Evolutionary conservation across 208 protist species (phyloP).

Genomic region (Leptomonas pyrrhocoris): DNA sequence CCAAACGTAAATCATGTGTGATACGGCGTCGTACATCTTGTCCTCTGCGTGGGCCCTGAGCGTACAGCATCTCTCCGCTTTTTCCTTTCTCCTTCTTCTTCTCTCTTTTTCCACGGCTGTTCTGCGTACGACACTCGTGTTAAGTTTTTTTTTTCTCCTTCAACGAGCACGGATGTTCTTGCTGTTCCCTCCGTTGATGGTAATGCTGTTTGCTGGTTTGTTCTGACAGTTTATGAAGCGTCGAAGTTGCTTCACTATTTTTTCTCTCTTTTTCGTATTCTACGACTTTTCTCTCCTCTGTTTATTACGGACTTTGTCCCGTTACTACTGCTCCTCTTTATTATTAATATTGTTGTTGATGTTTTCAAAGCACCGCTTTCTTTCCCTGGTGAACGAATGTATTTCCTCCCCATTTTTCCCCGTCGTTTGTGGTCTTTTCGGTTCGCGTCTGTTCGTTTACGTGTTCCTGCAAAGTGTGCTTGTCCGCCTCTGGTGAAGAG

Average conservation of each 20-base stretch:
- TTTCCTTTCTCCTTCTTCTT: background rate
- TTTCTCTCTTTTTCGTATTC: slow-evolving; percentile 1
- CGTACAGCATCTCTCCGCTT: background rate
- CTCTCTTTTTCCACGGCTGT: background rate
- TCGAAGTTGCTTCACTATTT: background rate
- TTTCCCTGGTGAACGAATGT: slow-evolving; percentile 1
- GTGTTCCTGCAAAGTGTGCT: no score
- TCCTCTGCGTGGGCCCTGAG: no score
- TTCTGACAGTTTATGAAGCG: no score
- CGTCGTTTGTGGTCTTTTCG: background rate
- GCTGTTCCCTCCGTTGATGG: background rate
- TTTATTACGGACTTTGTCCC: background rate
- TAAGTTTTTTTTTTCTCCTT: background rate
- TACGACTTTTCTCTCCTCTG: background rate
- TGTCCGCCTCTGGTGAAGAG: no score
- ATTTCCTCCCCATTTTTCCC: slow-evolving; percentile 10
- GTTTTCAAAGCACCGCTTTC: background rate
- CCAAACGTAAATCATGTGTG: no score
- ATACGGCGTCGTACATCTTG: no score
- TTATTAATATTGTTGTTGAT: slow-evolving; percentile 2
- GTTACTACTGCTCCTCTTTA: background rate
- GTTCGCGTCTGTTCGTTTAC: background rate
- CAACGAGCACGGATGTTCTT: no score
- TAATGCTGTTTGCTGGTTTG: no score
- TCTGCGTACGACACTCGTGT: background rate